Conservation (phyloP, 2,329 filamentous ascomycete species). For the Nannizzia gypsea region DNA sequence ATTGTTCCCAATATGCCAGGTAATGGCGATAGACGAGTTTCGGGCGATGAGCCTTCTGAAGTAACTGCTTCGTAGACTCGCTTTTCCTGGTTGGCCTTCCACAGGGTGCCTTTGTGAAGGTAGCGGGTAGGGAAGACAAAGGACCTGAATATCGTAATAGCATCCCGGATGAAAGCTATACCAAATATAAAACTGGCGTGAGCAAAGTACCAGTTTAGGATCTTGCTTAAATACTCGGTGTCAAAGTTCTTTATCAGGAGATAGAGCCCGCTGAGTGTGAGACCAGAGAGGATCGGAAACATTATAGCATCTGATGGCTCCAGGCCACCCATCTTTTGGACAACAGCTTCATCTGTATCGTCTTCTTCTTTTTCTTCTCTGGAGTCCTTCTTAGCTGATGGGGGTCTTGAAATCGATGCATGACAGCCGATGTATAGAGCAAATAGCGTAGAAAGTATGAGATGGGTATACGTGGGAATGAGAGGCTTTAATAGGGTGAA, state of each 20-base stretch:
- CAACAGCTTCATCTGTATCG: conserved; percentile 42
- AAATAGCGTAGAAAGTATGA: conserved; percentile 58
- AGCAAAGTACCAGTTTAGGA: conserved; percentile 75
- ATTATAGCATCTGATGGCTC: conserved; percentile 69
- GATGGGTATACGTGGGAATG: conserved; percentile 48
- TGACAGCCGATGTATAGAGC: conserved; percentile 79
- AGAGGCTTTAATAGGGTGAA: conserved; percentile 34
- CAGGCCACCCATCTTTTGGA: conserved; percentile 54
- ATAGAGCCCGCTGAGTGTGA: conserved; percentile 64
- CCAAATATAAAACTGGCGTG: conserved; percentile 67
- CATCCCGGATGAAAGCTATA: conserved; percentile 60
- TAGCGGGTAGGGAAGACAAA: conserved; percentile 66
- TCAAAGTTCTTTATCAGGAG: conserved; percentile 84
- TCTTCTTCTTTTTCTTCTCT: conserved; percentile 39
- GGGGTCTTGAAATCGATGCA: conserved; percentile 70
- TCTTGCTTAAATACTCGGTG: conserved; percentile 65
- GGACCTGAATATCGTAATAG: conserved; percentile 50
- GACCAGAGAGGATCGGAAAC: conserved; percentile 67
- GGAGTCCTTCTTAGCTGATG: conserved; percentile 54
- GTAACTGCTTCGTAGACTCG: conserved; percentile 20
- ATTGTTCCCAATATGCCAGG: conserved; percentile 40
- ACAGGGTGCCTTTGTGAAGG: conserved; percentile 40
- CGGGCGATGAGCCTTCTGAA: conserved; percentile 6
- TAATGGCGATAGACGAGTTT: conserved; percentile 36
- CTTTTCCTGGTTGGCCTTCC: conserved; percentile 30